These are phyloP conservation scores for Hirsutella rhossiliensis DNA, from an alignment of 2,329 filamentous ascomycete species.

Conservation along the genomic window DNA sequence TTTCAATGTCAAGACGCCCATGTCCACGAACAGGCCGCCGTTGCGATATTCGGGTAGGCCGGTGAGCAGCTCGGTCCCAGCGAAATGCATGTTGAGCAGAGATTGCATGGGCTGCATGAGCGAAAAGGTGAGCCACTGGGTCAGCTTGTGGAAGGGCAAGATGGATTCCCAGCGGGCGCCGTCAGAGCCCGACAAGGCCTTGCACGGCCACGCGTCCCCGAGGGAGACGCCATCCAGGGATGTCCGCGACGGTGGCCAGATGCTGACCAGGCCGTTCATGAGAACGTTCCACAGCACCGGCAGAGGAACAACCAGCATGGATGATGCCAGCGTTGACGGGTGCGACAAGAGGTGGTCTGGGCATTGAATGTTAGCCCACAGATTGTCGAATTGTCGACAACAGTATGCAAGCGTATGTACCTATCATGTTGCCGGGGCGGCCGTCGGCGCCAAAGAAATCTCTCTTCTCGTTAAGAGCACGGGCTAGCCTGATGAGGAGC, in stretches of 20 bases:
- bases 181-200: constrained; percentile 56
- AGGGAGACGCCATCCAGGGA: constrained; percentile 77
- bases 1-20: constrained; percentile 70
- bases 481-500: constrained; percentile 61
- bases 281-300: constrained; percentile 85
- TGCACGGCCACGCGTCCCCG: constrained; percentile 90
- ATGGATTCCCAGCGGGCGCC: constrained; percentile 58
- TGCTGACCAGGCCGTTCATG: constrained; percentile 73
- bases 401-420: constrained; percentile 32
- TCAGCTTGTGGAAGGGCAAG: constrained; percentile 86
- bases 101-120: constrained; percentile 85
- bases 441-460: constrained; percentile 77
- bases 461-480: constrained; percentile 61
- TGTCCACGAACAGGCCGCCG: constrained; percentile 76
- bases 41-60: constrained; percentile 89
- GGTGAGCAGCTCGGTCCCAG: constrained; percentile 70
- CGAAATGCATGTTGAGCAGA: constrained; percentile 68
- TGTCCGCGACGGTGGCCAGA: constrained; percentile 83
- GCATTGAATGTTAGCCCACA: constrained; percentile 7
- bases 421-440: constrained; percentile 87
- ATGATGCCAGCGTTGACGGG: constrained; percentile 77
- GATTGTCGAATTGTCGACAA: not conserved
- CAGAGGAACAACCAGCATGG: constrained; percentile 74
- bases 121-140: constrained; percentile 90
- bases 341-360: constrained; percentile 87